Percentiles rank a stretch among this genome's conserved stretches.
Conservation (phyloP, 768 basidiomycete species). For the Leccinum ochraceum region DNA sequence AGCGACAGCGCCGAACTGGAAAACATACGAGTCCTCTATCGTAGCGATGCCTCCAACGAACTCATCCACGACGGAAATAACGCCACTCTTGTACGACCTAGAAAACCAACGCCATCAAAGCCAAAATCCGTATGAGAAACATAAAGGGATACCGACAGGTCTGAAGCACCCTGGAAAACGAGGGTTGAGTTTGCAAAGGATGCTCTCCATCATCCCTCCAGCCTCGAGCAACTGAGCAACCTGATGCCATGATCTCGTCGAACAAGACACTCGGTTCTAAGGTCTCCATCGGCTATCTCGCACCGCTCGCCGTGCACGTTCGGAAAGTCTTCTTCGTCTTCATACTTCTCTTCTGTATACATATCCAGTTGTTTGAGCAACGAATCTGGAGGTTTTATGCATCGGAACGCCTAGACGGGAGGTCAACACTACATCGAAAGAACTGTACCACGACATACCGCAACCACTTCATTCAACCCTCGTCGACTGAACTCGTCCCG, state of each 20-base stretch:
- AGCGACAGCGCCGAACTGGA: background rate
- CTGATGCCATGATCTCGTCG: constrained; percentile 53
- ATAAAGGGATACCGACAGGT: constrained; percentile 48
- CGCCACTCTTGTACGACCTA: constrained; percentile 64
- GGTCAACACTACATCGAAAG: constrained; percentile 1
- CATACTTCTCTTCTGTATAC: constrained; percentile 86
- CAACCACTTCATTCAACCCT: constrained; percentile 81
- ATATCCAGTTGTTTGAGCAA: constrained; percentile 80
- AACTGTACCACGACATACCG: constrained; percentile 51
- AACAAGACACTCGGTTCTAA: constrained; percentile 58
- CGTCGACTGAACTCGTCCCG: constrained; percentile 82
- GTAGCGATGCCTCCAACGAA: constrained; percentile 63
- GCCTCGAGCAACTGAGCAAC: constrained; percentile 49
- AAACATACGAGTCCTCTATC: constrained; percentile 63
- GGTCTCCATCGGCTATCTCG: constrained; percentile 23
- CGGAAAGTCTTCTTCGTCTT: constrained; percentile 85
- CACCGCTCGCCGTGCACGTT: constrained; percentile 50
- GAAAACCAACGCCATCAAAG: constrained; percentile 8
- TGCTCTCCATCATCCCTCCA: constrained; percentile 48
- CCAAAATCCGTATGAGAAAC: background rate
- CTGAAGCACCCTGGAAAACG: constrained; percentile 59
- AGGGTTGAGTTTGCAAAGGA: constrained; percentile 54
- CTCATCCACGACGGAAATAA: constrained; percentile 59
- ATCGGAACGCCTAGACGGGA: constrained; percentile 61
- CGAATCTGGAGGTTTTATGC: constrained; percentile 72